Evolutionary conservation across 441 rosid genomes (phyloP).

Genomic region (Populus hybrid): DNA sequence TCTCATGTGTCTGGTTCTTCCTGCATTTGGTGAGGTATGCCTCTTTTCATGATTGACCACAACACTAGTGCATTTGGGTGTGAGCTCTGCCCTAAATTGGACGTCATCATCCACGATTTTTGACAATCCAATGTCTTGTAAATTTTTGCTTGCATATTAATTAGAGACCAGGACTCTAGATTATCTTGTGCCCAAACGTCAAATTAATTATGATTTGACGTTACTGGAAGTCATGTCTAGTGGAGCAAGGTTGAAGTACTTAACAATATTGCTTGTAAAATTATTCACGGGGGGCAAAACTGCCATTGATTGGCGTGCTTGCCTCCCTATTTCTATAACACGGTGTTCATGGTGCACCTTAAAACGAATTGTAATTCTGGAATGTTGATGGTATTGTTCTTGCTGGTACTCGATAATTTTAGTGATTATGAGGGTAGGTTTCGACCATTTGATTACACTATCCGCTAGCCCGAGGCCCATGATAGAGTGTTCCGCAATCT

Average conservation of each 20-base stretch:
- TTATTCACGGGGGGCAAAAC: background rate
- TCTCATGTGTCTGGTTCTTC: constrained; percentile 2
- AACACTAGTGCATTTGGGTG: constrained; percentile 15
- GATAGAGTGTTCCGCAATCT: background rate
- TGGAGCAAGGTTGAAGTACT: constrained; percentile 3
- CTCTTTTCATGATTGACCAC: constrained; percentile 12
- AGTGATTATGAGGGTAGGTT: background rate
- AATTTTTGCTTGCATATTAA: constrained; percentile 19
- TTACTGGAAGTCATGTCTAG: constrained; percentile 1
- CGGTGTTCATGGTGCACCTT: too few species aligned
- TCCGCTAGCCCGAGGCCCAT: background rate
- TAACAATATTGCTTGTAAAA: background rate
- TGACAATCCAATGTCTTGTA: constrained; percentile 22
- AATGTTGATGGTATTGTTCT: background rate
- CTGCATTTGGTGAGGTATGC: constrained; percentile 20
- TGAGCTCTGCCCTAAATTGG: constrained; percentile 17
- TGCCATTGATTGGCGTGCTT: constrained; percentile 6
- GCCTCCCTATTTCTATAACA: background rate
- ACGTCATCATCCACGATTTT: background rate
- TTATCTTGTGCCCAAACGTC: constrained; percentile 4
- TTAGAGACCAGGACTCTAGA: constrained; percentile 14
- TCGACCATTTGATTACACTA: background rate
- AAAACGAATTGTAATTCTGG: background rate
- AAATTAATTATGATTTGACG: constrained; percentile 6
- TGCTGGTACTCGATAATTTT: background rate